phyloP scores from a whole-genome alignment of 768 basidiomycete genomes.

The Lentinula guzmanii region DNA sequence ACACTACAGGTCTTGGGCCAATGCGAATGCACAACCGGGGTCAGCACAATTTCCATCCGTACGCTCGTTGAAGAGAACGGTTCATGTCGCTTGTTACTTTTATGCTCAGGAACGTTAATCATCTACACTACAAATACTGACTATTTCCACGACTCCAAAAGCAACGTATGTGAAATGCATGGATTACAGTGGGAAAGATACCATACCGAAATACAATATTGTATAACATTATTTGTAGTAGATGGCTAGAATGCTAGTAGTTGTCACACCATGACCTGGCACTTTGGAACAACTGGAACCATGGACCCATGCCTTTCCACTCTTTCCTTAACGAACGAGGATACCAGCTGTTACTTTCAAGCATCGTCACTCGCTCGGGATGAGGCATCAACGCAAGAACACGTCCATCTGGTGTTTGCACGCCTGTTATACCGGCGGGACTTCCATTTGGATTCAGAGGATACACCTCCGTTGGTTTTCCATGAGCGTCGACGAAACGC shows the following conservation, averaged over 20 bases:
- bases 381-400: constrained; percentile 97
- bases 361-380: constrained; percentile 78
- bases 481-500: constrained; percentile 75
- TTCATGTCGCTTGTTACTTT: background rate
- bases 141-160: background rate
- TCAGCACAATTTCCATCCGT: constrained; percentile 62
- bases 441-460: constrained; percentile 87
- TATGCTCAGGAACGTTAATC: background rate
- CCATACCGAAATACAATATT: background rate
- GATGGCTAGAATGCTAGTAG: background rate
- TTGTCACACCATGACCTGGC: constrained; percentile 64
- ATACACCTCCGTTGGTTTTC: constrained; percentile 63
- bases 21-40: constrained; percentile 44
- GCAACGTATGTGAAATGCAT: background rate
- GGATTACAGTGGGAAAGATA: background rate
- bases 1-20: constrained; percentile 35
- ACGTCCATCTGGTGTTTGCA: constrained; percentile 83
- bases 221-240: background rate
- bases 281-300: constrained; percentile 94
- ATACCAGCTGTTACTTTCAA: constrained; percentile 93
- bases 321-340: constrained; percentile 44
- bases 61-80: constrained; percentile 37
- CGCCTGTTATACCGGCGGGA: constrained; percentile 79
- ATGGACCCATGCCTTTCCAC: constrained; percentile 82
- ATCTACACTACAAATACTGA: background rate